Base-by-base conservation (phyloP, 1,284 basidiomycete species). In the Trametes polyzona region DNA sequence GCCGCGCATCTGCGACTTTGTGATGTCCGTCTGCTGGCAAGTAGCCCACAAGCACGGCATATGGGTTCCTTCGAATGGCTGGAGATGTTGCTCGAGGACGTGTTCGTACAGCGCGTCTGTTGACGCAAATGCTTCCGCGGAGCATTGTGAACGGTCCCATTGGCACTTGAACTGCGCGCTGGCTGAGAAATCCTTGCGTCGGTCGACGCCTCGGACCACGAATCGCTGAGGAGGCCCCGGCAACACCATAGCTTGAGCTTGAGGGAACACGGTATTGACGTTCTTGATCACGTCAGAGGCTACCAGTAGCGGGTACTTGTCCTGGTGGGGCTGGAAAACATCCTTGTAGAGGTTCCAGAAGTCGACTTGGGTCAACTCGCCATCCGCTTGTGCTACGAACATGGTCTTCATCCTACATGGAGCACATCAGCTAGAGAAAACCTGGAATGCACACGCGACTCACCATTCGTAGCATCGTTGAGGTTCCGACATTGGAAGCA, bases 241-340 rank as follows among this genome's bases (percentile, higher is more conserved):
- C 12, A 92, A 76, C 17, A 94, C 91, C 87, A 93, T 92, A 1
- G 93, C 92, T 62, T 88, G 83, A 0, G 92, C 92, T 51, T 84
- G 79, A 8, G 90, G 86, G 63, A 93, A 95, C 19, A 93, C 86
- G 16, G 83, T 74, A 52, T 83, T 89, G 52, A 93, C 90, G 58
- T 88, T 90, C 69, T 94, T 93, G 69, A 96, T 96, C 42, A 95
- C 88, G 42, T 95, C 93, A 2, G 91, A 88, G 0, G 93, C 93
- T 1, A 85, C 84, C 17, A 92, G 83, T 48, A 90, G 75, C 8
- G 81, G 80, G 55, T 81, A 75, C 41, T 78, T 77, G 8, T 86
- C 83, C 54, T 77, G 71, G 62, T 77, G 80, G 0, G 81, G 82
- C 11, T 78, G 74, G 66, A 90, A 91, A 0, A 76, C 79, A 57